Conservation (phyloP, 352 stramenopile species). For the Plasmopara halstedii region DNA sequence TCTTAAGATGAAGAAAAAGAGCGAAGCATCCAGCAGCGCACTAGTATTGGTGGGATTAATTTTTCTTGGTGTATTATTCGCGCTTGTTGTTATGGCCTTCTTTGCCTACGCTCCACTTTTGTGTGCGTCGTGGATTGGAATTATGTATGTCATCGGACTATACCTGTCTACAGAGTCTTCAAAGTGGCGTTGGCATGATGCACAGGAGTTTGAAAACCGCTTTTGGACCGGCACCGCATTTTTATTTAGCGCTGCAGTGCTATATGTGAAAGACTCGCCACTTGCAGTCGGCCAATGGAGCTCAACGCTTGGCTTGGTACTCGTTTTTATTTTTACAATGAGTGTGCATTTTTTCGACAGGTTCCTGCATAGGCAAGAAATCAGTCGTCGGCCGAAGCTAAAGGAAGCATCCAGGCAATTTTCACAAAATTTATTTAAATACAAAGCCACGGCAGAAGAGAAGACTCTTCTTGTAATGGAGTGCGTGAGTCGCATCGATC, state of each 20-base stretch:
- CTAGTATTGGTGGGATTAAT: constrained; percentile 68
- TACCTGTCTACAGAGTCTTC: constrained; percentile 78
- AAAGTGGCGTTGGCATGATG: constrained; percentile 82
- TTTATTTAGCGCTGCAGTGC: constrained; percentile 85
- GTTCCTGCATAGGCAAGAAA: constrained; percentile 66
- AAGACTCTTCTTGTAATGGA: constrained; percentile 69
- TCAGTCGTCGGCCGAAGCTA: constrained; percentile 51
- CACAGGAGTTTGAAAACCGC: constrained; percentile 95
- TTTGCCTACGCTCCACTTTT: constrained; percentile 75
- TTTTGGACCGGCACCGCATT: constrained; percentile 95
- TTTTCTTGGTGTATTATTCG: constrained; percentile 51
- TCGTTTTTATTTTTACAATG: constrained; percentile 75
- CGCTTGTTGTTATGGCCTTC: constrained; percentile 71
- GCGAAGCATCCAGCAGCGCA: constrained; percentile 42
- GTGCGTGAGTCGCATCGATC: constrained; percentile 67
- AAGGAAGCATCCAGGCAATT: constrained; percentile 41
- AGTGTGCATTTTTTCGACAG: constrained; percentile 78
- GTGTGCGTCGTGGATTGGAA: constrained; percentile 70
- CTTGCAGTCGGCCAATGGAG: constrained; percentile 70
- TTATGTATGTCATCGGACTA: constrained; percentile 75
- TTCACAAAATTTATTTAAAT: constrained; percentile 74
- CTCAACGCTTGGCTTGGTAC: constrained; percentile 58
- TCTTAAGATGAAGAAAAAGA: constrained; percentile 15
- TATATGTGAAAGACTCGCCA: constrained; percentile 94
- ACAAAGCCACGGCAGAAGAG: constrained; percentile 73